These are phyloP conservation scores for Alternaria dauci DNA, from an alignment of 2,329 filamentous ascomycete species.

Conservation along the genomic window DNA sequence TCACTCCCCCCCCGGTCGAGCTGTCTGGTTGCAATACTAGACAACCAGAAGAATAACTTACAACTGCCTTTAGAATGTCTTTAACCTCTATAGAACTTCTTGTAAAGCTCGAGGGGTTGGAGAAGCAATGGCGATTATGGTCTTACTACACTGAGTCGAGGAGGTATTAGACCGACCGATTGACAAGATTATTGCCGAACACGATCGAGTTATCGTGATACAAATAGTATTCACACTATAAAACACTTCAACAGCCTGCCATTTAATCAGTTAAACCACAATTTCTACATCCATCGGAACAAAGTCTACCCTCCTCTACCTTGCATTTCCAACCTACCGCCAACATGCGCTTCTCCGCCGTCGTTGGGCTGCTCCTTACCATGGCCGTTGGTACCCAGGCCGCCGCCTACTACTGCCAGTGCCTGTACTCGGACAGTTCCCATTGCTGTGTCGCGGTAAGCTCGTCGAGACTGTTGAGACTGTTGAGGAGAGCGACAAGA, in stretches of 20 bases:
- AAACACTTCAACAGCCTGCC: background rate
- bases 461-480: background rate
- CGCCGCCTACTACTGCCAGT: background rate
- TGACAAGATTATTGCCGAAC: background rate
- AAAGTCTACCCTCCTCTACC: background rate
- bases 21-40: too few relatives aligned
- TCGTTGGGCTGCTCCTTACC: background rate
- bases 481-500: background rate
- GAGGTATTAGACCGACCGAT: background rate
- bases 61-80: too few relatives aligned
- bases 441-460: conserved; percentile 4
- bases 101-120: background rate
- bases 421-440: conserved; percentile 1
- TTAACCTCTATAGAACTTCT: too few relatives aligned
- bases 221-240: background rate
- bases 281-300: background rate
- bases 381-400: conserved; percentile 5
- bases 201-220: too few relatives aligned
- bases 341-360: background rate
- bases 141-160: background rate
- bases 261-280: background rate
- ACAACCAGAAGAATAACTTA: too few relatives aligned
- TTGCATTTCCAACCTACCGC: background rate
- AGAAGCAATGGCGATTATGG: background rate
- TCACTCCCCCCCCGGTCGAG: too few relatives aligned